Percentiles rank a stretch among this genome's conserved stretches.
phyloP scores from a whole-genome alignment of 176 grass and related monocot genomes.

The Dactylis glomerata region DNA sequence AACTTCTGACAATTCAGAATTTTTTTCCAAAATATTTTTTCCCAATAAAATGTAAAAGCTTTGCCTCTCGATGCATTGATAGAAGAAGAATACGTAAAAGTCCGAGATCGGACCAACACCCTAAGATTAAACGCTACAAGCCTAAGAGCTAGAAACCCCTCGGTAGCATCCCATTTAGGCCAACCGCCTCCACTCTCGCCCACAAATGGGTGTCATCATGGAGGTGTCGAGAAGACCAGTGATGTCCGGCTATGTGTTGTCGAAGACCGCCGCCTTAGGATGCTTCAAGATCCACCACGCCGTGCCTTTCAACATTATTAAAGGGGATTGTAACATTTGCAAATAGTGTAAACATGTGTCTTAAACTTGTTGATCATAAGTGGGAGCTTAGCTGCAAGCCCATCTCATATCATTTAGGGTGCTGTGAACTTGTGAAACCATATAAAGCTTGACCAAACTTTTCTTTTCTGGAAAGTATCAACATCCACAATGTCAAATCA shows the following conservation, averaged over 20 bases:
- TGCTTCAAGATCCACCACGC: not conserved
- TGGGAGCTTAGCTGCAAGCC: not conserved
- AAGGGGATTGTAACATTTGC: not conserved
- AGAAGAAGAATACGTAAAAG: not conserved
- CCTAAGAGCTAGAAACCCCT: not conserved
- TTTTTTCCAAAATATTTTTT: not conserved
- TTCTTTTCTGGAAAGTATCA: too few relatives aligned
- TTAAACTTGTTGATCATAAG: not conserved
- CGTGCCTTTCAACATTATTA: not conserved
- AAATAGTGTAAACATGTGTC: not conserved
- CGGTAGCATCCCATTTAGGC: not conserved
- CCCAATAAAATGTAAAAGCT: not conserved
- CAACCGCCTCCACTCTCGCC: not conserved
- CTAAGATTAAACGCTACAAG: not conserved
- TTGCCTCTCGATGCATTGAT: not conserved
- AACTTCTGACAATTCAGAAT: not conserved
- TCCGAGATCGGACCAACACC: not conserved
- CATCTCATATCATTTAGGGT: too few relatives aligned
- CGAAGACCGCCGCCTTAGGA: not conserved
- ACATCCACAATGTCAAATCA: too few relatives aligned
- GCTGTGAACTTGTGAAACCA: too few relatives aligned
- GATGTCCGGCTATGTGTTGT: not conserved
- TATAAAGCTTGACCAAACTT: too few relatives aligned
- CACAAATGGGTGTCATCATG: too few relatives aligned
- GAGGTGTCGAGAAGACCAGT: not conserved